phyloP scores from a whole-genome alignment of 2,329 filamentous ascomycete species.

The Aspergillus viridinutans region DNA sequence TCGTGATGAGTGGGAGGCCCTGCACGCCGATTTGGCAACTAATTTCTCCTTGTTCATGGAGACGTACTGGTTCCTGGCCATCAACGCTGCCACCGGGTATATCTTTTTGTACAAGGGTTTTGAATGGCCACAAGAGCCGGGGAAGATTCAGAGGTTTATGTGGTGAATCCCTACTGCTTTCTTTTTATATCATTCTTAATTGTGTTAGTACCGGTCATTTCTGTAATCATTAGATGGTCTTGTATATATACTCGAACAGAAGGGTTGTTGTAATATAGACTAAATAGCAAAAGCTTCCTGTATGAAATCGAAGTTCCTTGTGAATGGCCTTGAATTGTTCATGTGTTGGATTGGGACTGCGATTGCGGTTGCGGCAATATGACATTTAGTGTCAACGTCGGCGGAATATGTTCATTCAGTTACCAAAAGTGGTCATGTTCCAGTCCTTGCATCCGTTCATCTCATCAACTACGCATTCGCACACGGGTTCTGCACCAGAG shows the following conservation, averaged over 20 bases:
- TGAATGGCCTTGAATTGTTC: neutral
- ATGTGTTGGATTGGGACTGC: neutral
- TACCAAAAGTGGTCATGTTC: neutral
- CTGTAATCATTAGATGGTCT: neutral
- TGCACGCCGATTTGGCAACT: slow-evolving; percentile 22
- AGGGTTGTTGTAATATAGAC: neutral
- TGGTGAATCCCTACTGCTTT: slow-evolving; percentile 59
- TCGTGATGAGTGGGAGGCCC: slow-evolving; percentile 18
- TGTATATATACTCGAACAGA: neutral
- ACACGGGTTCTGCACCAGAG: neutral
- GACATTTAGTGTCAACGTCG: neutral
- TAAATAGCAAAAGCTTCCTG: neutral
- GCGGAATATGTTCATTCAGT: neutral
- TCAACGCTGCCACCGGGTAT: slow-evolving; percentile 35
- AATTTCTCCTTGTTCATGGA: slow-evolving; percentile 44
- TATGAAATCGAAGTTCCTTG: neutral
- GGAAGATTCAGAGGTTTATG: slow-evolving; percentile 63
- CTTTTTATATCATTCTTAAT: slow-evolving; percentile 42
- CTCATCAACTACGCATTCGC: neutral
- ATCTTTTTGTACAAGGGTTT: slow-evolving; percentile 21
- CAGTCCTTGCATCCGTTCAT: neutral
- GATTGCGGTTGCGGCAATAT: neutral
- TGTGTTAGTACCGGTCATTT: neutral
- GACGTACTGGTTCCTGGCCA: slow-evolving; percentile 53
- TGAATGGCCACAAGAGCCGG: slow-evolving; percentile 25